Percentiles rank a stretch among this genome's conserved stretches.
Conservation (phyloP, 23 red algal species). For the Gracilaria domingensis region DNA sequence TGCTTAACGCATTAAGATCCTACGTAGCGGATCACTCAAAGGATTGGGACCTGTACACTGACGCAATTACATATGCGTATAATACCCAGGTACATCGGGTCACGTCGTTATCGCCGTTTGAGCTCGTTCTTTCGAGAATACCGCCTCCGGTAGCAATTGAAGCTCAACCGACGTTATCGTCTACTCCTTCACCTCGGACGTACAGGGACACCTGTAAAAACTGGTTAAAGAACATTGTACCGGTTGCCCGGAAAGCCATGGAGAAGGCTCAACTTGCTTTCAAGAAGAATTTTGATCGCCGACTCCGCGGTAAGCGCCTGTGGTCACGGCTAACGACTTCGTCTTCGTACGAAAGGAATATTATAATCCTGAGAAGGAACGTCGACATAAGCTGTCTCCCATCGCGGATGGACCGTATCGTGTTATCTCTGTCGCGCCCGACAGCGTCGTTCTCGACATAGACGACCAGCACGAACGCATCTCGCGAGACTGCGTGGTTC, state of each 20-base stretch:
- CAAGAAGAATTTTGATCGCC: too few species aligned
- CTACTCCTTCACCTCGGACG: not conserved
- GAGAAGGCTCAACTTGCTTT: too few species aligned
- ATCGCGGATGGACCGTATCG: conserved; percentile 16
- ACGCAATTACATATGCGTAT: too few species aligned
- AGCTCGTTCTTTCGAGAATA: conserved; percentile 1
- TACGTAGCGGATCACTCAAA: conserved; percentile 27
- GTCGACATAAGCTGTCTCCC: too few species aligned
- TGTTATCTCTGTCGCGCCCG: not conserved
- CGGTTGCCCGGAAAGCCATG: too few species aligned
- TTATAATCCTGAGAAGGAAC: too few species aligned
- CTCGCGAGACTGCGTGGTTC: too few species aligned
- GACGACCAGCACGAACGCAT: not conserved
- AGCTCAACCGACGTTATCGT: not conserved
- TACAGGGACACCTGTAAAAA: conserved; percentile 2
- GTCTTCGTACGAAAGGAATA: too few species aligned
- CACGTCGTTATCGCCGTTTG: conserved; percentile 1
- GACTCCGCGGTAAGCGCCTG: too few species aligned
- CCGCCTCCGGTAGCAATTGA: conserved; percentile 16
- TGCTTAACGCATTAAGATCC: not conserved
- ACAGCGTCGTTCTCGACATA: not conserved
- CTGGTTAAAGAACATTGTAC: not conserved
- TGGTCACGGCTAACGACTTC: too few species aligned
- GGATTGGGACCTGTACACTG: too few species aligned
- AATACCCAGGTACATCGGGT: conserved; percentile 1